phyloP scores from a whole-genome alignment of 441 rosid genomes.

The Brassica balearica region DNA sequence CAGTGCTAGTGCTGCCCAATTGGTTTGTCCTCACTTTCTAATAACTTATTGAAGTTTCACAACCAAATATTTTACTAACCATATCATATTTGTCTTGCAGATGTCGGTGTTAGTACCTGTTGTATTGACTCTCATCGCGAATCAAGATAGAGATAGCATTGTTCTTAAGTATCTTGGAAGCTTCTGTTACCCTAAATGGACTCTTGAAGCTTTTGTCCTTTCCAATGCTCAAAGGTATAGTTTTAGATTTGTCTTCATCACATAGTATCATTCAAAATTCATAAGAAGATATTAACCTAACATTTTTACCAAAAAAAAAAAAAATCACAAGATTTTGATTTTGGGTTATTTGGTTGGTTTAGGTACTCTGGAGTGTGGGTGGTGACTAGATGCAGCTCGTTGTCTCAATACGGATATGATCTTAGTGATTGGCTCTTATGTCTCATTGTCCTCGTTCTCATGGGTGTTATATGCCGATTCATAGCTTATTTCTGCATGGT shows the following conservation, averaged over 20 bases:
- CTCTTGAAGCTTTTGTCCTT: slow-evolving; percentile 68
- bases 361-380: slow-evolving; percentile 70
- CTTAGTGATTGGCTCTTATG: slow-evolving; percentile 55
- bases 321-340: too few relatives aligned
- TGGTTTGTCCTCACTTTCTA: slow-evolving; percentile 47
- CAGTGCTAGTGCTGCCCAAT: slow-evolving; percentile 64
- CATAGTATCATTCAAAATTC: neutral
- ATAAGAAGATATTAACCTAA: too few relatives aligned
- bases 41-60: neutral
- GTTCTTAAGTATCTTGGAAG: slow-evolving; percentile 51
- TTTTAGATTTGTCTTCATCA: neutral
- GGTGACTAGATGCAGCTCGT: slow-evolving; percentile 58
- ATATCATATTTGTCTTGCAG: slow-evolving; percentile 44
- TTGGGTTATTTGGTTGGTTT: neutral
- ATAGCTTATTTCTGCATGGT: slow-evolving; percentile 55
- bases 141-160: slow-evolving; percentile 54
- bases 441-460: slow-evolving; percentile 50
- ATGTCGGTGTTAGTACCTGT: slow-evolving; percentile 71
- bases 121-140: slow-evolving; percentile 63
- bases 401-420: slow-evolving; percentile 53
- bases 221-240: slow-evolving; percentile 62
- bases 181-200: slow-evolving; percentile 68
- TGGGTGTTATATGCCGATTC: slow-evolving; percentile 51
- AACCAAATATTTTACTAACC: neutral
- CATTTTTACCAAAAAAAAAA: too few relatives aligned